These are phyloP conservation scores for Garcia nutans DNA, from an alignment of 345 rosid species.

Conservation along the genomic window DNA sequence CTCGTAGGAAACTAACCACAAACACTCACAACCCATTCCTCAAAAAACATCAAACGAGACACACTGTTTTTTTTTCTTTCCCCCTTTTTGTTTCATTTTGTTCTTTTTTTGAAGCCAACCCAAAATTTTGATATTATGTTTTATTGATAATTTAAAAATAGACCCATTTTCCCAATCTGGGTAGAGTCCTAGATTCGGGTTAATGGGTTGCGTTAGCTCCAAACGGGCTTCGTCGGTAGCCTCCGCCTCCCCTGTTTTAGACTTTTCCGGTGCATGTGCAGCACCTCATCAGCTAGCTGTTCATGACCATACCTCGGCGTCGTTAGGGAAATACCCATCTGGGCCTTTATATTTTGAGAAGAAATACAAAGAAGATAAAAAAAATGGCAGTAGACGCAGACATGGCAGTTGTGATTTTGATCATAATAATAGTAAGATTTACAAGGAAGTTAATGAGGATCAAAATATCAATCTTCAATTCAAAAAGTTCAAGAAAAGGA, in stretches of 20 bases:
- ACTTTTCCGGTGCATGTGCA: neutral
- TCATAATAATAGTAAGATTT: constrained; percentile 1
- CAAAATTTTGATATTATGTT: constrained; percentile 37
- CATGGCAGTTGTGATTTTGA: neutral
- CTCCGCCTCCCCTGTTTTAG: constrained; percentile 42
- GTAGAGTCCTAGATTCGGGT: constrained; percentile 46
- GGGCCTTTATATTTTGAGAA: constrained; percentile 22
- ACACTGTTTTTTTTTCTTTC: constrained; percentile 11
- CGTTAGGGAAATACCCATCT: constrained; percentile 33
- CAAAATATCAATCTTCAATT: neutral
- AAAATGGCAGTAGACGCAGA: constrained; percentile 4
- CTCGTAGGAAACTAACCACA: constrained; percentile 39
- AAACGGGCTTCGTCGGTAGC: constrained; percentile 36
- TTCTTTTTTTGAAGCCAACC: constrained; percentile 9
- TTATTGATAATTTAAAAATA: constrained; percentile 28
- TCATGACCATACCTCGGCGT: constrained; percentile 8
- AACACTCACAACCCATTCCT: constrained; percentile 1
- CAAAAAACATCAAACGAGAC: neutral
- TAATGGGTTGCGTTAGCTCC: constrained; percentile 79
- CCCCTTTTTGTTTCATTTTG: neutral
- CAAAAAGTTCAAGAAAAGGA: constrained; percentile 32
- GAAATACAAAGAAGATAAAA: constrained; percentile 2
- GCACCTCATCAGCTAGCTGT: constrained; percentile 12
- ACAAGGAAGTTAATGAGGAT: constrained; percentile 31
- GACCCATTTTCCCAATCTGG: constrained; percentile 56